phyloP scores from a whole-genome alignment of 257 asterid genomes.

The Solanum pimpinellifolium region DNA sequence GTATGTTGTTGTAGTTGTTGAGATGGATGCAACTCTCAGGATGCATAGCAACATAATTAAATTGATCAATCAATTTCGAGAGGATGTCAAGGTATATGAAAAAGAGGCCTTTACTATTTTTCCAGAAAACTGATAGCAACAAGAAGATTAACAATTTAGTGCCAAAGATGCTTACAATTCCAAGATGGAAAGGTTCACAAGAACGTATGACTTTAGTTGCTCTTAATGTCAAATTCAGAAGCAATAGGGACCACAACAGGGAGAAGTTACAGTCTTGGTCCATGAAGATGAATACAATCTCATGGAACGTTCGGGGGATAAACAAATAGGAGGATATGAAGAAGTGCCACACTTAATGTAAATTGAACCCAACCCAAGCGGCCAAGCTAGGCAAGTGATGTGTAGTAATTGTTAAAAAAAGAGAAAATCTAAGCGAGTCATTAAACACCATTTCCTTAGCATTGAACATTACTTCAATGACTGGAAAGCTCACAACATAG shows the following conservation, averaged over 20 bases:
- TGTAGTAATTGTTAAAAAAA: background rate
- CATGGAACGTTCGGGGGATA: background rate
- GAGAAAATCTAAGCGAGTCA: background rate
- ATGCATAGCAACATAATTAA: background rate
- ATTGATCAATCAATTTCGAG: background rate
- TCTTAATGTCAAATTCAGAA: background rate
- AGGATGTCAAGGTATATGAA: background rate
- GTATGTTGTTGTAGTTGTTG: background rate
- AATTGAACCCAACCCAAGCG: background rate
- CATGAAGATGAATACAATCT: background rate
- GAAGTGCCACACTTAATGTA: background rate
- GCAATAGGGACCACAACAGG: background rate
- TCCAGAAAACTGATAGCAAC: background rate
- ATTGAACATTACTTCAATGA: background rate
- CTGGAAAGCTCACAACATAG: background rate
- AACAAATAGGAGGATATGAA: background rate
- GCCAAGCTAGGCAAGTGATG: background rate
- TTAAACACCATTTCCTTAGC: background rate
- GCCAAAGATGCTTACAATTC: background rate
- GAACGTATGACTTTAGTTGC: background rate
- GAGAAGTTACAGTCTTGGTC: background rate
- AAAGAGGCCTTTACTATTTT: background rate
- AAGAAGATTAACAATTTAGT: background rate
- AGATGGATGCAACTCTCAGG: background rate
- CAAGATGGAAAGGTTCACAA: background rate